These are phyloP conservation scores for Diplodia corticola DNA, from an alignment of 2,329 filamentous ascomycete species.

Conservation along the genomic window DNA sequence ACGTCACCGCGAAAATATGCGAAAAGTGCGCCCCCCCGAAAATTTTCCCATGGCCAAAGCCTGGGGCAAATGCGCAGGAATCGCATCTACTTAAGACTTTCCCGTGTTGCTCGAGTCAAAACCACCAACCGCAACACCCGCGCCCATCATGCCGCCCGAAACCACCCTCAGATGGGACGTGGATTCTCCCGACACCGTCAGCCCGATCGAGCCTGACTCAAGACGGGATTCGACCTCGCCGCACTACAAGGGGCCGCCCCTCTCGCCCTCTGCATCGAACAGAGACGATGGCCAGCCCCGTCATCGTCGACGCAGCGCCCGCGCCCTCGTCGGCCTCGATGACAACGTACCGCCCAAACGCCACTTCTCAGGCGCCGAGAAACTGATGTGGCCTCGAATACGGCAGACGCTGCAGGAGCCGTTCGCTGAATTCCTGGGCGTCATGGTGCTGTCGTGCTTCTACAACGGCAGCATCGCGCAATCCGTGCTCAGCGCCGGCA, in stretches of 20 bases:
- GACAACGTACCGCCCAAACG: neutral
- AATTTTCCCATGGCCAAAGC: neutral
- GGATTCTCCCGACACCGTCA: neutral
- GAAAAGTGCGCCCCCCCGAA: neutral
- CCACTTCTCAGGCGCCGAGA: neutral
- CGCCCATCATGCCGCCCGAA: neutral
- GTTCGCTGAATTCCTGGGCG: conserved; percentile 48
- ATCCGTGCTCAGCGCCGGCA: conserved; percentile 41
- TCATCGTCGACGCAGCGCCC: neutral
- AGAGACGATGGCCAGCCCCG: neutral
- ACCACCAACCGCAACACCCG: neutral
- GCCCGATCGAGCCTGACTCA: neutral
- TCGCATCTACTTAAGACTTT: neutral
- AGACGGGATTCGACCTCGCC: neutral
- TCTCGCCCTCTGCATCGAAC: neutral
- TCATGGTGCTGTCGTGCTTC: conserved; percentile 42
- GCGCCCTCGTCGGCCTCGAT: neutral
- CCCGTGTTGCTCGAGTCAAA: neutral
- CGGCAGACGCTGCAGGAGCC: conserved; percentile 41
- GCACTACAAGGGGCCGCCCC: neutral
- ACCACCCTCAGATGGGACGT: neutral
- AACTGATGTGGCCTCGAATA: neutral
- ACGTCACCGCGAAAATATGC: neutral
- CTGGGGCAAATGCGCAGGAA: neutral
- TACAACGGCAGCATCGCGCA: conserved; percentile 49